Base-by-base conservation (phyloP, 1,284 basidiomycete species). In the Lentinula novae-zelandiae region DNA sequence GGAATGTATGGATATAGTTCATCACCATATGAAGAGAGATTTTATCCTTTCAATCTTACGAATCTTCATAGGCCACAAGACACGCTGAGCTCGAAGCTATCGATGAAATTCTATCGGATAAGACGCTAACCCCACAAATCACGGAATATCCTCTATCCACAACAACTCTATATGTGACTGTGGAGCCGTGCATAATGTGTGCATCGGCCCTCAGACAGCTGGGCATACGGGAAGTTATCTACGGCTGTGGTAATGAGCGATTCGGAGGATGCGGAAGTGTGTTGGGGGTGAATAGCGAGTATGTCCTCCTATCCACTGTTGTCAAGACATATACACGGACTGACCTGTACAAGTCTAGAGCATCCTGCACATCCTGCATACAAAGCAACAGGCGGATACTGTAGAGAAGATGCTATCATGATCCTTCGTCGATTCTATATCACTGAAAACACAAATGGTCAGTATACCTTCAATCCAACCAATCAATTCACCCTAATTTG, bases 171-270 rank as follows among this genome's bases (percentile, higher is more conserved):
- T 99, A 99, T 72, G 97, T 99, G 58, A 99, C 97, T 0, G 96
- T 99, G 58, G 97, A 99, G 75, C 97, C 97, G 0, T 99, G 97
- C 74, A 94, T 99, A 70, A 99, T 99, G 97, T 99, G 97, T 67
- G 94, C 95, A 4, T 93, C 92, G 33, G 97, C 96, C 5, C 81
- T 99, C 52, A 84, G 96, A 55, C 96, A 99, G 75, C 77, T 96
- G 63, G 96, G 96, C 6, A 95, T 99, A 69, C 85, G 87, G 61
- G 83, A 90, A 62, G 96, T 98, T 2, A 93, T 89, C 62, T 98
- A 94, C 72, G 97, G 97, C 0, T 97, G 94, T 68, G 92, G 87
- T 17, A 99, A 99, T 72, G 96, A 98, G 68, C 84, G 96, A 58
- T 99, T 99, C 68, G 97, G 97, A 5, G 97, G 97, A 1, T 98